Base-by-base conservation (phyloP, 2,329 filamentous ascomycete species). In the Aspergillus texensis region DNA sequence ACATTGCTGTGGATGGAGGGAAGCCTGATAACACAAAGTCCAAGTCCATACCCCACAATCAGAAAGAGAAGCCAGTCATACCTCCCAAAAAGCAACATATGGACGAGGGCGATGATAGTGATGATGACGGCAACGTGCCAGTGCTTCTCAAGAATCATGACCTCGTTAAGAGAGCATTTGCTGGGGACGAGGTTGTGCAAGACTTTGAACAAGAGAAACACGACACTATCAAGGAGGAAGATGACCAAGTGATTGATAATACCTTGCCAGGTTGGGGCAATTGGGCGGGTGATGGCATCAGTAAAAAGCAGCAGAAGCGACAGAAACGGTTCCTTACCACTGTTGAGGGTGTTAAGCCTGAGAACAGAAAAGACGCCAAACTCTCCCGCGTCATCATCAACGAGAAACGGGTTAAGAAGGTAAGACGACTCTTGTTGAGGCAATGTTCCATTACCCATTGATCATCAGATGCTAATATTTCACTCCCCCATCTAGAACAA, bases 241-340 rank as follows among this genome's bases (percentile, higher is more conserved):
- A 91, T 69, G 91, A 96, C 74, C 91, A 95, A 78, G 82, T 92
- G 61, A 80, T 93, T 34, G 93, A 94, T 75, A 91, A 90, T 68
- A 91, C 91, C n/a, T 84, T 99, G 6, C 93, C 93, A 0, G 95
- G 95, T 53, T 99, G 95, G 95, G 95, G 95, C 68, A 89, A 85
- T 72, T 97, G 95, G 95, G 86, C 91, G 6, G 95, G 95, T 66
- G 88, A 91, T 19, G 94, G 94, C 21, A 83, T 97, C 67, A 90
- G 88, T 77, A 89, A 88, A 70, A 87, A 86, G 65, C 86, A 91
- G 68, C 84, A 87, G 77, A 88, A 88, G 73, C 73, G 72, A 57
- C 79, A 81, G 85, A 69, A 88, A 90, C 61, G 78, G 30, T 75
- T 84, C 61, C 61, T 82, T 53, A 81, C 75, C 16, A 81, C 72